Evolutionary conservation across 805 yeast species (phyloP).

Genomic region (Tetrapisispora iriomotensis): DNA sequence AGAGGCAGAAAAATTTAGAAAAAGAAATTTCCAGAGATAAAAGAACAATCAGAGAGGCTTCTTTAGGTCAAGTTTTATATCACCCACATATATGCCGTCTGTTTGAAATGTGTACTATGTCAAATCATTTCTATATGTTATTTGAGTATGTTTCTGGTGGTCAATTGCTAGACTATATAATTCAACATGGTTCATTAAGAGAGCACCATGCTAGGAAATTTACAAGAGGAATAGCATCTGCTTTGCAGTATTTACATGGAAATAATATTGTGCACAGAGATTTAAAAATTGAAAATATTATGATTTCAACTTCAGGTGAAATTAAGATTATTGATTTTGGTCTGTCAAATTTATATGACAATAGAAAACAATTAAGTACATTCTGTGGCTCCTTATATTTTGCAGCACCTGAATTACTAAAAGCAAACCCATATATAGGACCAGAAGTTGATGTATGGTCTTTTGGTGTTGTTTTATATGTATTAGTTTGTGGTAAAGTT

Average conservation of each 20-base stretch:
- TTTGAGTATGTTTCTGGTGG: slow-evolving; percentile 97
- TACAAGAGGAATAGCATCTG: slow-evolving; percentile 89
- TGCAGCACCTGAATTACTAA: slow-evolving; percentile 95
- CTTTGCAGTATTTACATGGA: slow-evolving; percentile 85
- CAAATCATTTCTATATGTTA: slow-evolving; percentile 92
- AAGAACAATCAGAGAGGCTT: slow-evolving; percentile 91
- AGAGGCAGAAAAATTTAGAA: slow-evolving; percentile 59
- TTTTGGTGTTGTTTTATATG: slow-evolving; percentile 92
- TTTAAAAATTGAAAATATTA: slow-evolving; percentile 88
- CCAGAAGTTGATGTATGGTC: slow-evolving; percentile 99
- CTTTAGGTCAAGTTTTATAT: slow-evolving; percentile 77
- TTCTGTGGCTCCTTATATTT: slow-evolving; percentile 95
- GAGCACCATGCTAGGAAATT: slow-evolving; percentile 92
- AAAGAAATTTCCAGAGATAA: slow-evolving; percentile 84
- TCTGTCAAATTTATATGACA: slow-evolving; percentile 74
- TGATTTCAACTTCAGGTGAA: slow-evolving; percentile 89
- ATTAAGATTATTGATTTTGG: slow-evolving; percentile 96
- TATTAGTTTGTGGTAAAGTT: slow-evolving; percentile 92
- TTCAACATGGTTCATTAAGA: slow-evolving; percentile 87
- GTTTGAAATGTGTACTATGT: slow-evolving; percentile 92
- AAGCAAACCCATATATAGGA: slow-evolving; percentile 87
- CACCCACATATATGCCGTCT: slow-evolving; percentile 89
- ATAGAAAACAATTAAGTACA: slow-evolving; percentile 66
- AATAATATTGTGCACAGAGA: slow-evolving; percentile 96
- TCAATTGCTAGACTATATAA: slow-evolving; percentile 93